Percentiles rank a stretch among this genome's conserved stretches.
phyloP scores from a whole-genome alignment of 2,329 filamentous ascomycete genomes.

The Arthroderma uncinatum region DNA sequence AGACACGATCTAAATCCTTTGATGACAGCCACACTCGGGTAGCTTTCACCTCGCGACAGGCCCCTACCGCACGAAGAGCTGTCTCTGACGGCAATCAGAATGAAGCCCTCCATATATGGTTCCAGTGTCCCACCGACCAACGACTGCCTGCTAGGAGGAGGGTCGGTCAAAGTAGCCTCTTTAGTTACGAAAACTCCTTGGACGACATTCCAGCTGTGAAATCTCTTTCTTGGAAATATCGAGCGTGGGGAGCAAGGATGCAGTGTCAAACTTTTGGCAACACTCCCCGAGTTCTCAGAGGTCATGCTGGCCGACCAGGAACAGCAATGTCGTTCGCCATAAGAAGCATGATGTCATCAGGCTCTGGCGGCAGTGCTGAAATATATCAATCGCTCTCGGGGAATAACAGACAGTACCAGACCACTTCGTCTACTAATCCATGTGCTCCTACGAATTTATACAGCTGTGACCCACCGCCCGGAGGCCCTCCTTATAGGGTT shows the following conservation, averaged over 20 bases:
- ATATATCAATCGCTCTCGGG: background rate
- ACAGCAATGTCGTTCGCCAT: constrained; percentile 25
- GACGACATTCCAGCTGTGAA: background rate
- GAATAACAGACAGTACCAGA: background rate
- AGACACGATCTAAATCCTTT: background rate
- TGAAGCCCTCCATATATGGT: background rate
- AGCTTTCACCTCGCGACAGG: background rate
- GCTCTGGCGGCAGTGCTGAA: background rate
- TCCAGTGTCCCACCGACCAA: background rate
- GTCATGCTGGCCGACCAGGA: constrained; percentile 26
- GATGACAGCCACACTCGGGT: background rate
- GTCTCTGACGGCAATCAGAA: background rate
- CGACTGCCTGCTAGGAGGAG: background rate
- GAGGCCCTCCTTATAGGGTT: too few species aligned
- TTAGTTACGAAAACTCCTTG: background rate
- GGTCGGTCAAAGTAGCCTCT: background rate
- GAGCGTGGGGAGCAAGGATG: constrained; percentile 30
- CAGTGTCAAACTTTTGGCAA: constrained; percentile 21
- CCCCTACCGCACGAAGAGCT: background rate
- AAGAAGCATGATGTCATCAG: constrained; percentile 15
- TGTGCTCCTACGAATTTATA: too few species aligned
- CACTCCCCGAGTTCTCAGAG: constrained; percentile 11
- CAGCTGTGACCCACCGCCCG: background rate
- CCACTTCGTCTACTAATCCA: background rate
- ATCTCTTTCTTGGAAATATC: constrained; percentile 21